Base-by-base conservation (phyloP, 352 stramenopile species). In the Phytophthora macrochlamydospora region DNA sequence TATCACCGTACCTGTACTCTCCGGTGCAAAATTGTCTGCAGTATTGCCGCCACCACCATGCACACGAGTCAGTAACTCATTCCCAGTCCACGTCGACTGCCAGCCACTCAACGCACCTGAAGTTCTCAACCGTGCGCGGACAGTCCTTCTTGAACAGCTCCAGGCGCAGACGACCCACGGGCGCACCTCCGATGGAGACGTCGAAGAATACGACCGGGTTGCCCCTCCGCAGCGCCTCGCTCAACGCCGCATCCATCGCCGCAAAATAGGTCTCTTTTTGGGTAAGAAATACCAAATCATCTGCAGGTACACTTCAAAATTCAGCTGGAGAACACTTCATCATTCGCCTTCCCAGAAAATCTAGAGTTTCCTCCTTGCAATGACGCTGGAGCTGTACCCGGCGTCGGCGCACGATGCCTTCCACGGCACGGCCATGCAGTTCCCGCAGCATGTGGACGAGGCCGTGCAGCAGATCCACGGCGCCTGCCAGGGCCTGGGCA, bases 171-270 rank as follows among this genome's bases (percentile, higher is more conserved):
- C 95, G 72, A 31, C 97, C 97, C 35, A 94, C 81, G 3, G 91
- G 88, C 29, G 86, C 89, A 30, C 84, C 85, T 12, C 91, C 92
- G 51, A 99, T 90, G 8, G 82, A 83, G 33, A 99, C 67, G 75
- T 99, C 97, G 43, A 99, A 95, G 79, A 99, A 99, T 37, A 99
- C 97, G 12, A 99, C 96, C 9, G 79, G 79, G 73, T 98, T 98
- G 32, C 97, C 97, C 44, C 92, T 73, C 66, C 95, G 87, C 61
- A 98, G 85, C 31, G 95, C 95, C 62, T 98, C 93, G 52, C 87
- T 92, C 13, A 98, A 76, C 58, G 83, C 76, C 49, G 89, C 81
- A 80, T 98, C 95, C 73, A 94, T 94, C 12, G 12, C 65, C 32
- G 3, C 42, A 30, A 29, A 24, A 24, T 24, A 24, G 18, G 18